Evolutionary conservation across 176 grass and related monocot species (phyloP), one percentile per base, ranked within the genome.

Genomic region (Phyllostachys edulis): DNA sequence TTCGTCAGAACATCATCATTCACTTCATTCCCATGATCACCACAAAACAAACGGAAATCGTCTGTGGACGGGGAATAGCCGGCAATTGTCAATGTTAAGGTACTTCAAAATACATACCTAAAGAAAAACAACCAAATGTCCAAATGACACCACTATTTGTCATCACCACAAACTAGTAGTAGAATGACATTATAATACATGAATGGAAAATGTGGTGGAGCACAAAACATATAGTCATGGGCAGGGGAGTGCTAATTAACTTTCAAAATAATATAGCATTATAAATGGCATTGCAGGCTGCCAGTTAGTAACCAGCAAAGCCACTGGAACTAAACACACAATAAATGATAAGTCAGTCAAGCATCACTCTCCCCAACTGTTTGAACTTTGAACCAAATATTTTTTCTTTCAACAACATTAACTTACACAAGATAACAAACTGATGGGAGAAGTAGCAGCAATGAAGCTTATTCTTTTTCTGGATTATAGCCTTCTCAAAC

Each of bases 1-100:
- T 90, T 97, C 13, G 92, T 73, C 63, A 94, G 92, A 82, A 91
- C 10, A 62, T 93, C 90, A 87, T 94, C 88, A 73, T 97, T 91
- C 66, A 97, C 92, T 86, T 97, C 90, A 90, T 97, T 97, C 42
- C 95, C 95, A 80, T 94, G 90, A 90, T 97, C 79, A 34, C 95
- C 92, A 51, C 95, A 97, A 70, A 97, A 97, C 63, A 94, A 81
- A 67, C 89, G 89, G n/a, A 97, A 97, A 82, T 97, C 95, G 69
- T 91, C 92, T 94, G 90, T 60, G 71, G 2, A 87, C 39, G 56
- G 11, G 16, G 24, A 34, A 39, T 17, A 34, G 63, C 34, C 39
- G 9, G 12, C 21, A 55, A 52, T 21, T 77, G 29, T 79, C 34
- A 90, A 71, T 74, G 2, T 41, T 3, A 20, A 63, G 10, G 3